Base-by-base conservation (phyloP, 179 eudicot genomes). In the Gypsophila paniculata region DNA sequence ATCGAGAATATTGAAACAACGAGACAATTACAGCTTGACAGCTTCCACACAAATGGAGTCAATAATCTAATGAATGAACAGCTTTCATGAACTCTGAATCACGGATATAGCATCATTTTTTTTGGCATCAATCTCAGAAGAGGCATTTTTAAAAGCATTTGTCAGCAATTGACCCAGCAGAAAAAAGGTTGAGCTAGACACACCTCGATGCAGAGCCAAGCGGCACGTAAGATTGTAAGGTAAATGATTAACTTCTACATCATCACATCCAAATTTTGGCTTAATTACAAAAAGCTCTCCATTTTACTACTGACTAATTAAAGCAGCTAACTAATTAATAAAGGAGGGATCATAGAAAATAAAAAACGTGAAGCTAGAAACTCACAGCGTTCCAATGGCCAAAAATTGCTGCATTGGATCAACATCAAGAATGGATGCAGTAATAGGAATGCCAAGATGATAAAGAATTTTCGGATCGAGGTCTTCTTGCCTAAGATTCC, bases 301-400 rank as follows among this genome's bases (percentile, higher is more conserved):
- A 61, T n/a, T 51, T 17, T 2, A 51, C n/a, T 44, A 69, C 1
- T 0, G 21, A 53, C 44, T 10, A 17, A 51, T 11, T 46, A 60
- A 3, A 2, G 59, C 65, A 14, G 6, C 23, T 26, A 4, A 55
- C 17, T 1, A 48, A 11, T 18, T 11, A 11, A 61, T 5, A 26
- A 32, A n/a, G 5, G 26, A 58, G 17, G 34, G 51, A 36, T 14
- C 29, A 36, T 18, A 39, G 32, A 26, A 34, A 12, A 39, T 3
- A 11, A 18, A 62, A 26, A 49, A 46, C 18, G 34, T 13, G 75
- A 54, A 65, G 13, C 53, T 1, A 2, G 18, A 71, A 65, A 75
- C 82, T 75, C 66, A 79, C 82, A 79, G 82, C 2, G 79, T 79
- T 71, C 79, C 82, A 61, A 75, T 54, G 49, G 82, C 82, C 73